Percentiles rank a stretch among this genome's conserved stretches.
Conservation (phyloP, 1,139 yeast genomes). For the Hyphopichia khmerensis region DNA sequence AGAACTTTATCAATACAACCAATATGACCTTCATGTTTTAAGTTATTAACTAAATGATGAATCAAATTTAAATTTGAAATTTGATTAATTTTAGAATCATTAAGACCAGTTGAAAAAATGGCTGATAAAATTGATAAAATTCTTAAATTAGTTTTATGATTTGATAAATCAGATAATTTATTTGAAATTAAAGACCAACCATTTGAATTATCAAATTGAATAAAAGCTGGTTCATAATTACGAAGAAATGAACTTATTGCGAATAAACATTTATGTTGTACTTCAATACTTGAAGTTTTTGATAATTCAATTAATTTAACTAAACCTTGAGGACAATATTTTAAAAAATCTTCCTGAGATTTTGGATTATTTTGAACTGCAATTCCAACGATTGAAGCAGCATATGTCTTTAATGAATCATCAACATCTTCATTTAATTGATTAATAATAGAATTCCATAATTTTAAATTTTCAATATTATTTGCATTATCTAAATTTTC, state of each 20-base stretch:
- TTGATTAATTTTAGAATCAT: conserved; percentile 33
- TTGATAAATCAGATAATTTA: conserved; percentile 8
- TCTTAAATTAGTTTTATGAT: conserved; percentile 49
- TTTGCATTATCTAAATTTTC: conserved; percentile 95
- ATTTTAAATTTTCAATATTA: conserved; percentile 75
- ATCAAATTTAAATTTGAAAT: conserved; percentile 45
- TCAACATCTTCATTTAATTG: conserved; percentile 35
- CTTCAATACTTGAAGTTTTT: conserved; percentile 18
- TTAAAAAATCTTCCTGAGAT: conserved; percentile 64
- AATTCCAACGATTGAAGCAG: conserved; percentile 80
- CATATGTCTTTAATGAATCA: conserved; percentile 47
- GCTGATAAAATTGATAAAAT: conserved; percentile 58
- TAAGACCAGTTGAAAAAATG: conserved; percentile 51
- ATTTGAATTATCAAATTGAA: conserved; percentile 48
- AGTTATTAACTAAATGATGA: conserved; percentile 33
- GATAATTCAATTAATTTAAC: conserved; percentile 44
- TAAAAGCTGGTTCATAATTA: conserved; percentile 60
- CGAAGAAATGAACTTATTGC: conserved; percentile 78
- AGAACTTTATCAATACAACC: conserved; percentile 63
- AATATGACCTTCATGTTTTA: conserved; percentile 39
- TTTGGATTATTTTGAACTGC: conserved; percentile 89
- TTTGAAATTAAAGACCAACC: conserved; percentile 59
- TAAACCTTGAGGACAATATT: conserved; percentile 48
- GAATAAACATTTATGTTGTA: conserved; percentile 65
- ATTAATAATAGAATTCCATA: conserved; percentile 71